phyloP scores from a whole-genome alignment of 1,139 yeast species.

The Lodderomyces metapsilosis region DNA sequence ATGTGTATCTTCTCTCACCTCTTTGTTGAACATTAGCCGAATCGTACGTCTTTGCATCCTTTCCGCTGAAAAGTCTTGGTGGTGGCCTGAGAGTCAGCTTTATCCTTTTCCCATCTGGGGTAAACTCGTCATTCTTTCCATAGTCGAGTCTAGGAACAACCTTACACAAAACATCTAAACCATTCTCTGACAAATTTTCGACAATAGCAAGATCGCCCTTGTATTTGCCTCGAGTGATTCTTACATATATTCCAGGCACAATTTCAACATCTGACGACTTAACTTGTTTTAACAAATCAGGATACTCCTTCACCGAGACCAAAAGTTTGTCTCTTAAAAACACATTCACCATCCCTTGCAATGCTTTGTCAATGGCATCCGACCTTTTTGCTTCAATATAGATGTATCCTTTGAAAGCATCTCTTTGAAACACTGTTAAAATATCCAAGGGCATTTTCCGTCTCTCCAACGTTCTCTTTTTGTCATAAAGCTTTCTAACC shows the following conservation, averaged over 20 bases:
- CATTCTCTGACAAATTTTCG: constrained; percentile 90
- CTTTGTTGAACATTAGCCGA: constrained; percentile 63
- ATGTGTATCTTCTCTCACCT: constrained; percentile 71
- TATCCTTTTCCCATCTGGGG: constrained; percentile 54
- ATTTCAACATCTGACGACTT: constrained; percentile 85
- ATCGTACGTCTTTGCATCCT: constrained; percentile 57
- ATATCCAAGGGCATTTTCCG: constrained; percentile 66
- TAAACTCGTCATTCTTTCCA: constrained; percentile 63
- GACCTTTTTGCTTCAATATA: constrained; percentile 93
- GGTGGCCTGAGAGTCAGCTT: constrained; percentile 70
- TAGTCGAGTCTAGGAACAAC: constrained; percentile 92
- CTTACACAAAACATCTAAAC: constrained; percentile 88
- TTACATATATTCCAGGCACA: constrained; percentile 88
- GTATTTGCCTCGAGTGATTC: constrained; percentile 88
- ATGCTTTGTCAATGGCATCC: constrained; percentile 86
- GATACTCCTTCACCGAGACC: constrained; percentile 95
- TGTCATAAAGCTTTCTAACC: constrained; percentile 79
- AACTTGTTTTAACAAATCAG: constrained; percentile 86
- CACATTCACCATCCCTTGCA: constrained; percentile 86
- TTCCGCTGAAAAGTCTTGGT: constrained; percentile 79
- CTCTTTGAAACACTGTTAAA: constrained; percentile 92
- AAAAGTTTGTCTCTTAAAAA: constrained; percentile 69
- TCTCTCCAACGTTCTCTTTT: constrained; percentile 68
- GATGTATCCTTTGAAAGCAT: constrained; percentile 84
- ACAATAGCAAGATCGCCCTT: constrained; percentile 92